Evolutionary conservation across 805 yeast species (phyloP), one percentile per base, ranked within the genome.

Genomic region (Candida koratica): DNA sequence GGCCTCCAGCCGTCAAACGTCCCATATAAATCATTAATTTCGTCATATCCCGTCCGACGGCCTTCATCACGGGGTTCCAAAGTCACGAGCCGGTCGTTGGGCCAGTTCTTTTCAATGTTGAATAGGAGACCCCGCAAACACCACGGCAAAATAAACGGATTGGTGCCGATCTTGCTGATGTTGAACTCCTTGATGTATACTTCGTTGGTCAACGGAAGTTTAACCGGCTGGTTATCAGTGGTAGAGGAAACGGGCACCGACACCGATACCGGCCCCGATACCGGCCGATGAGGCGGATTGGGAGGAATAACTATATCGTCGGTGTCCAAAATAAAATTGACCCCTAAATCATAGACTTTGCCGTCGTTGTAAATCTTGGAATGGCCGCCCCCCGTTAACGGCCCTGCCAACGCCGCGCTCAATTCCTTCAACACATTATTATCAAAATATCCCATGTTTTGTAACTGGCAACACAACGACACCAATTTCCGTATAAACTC

Each of bases 321-420:
- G 0, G 97, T 86, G 48, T 84, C 88, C 15, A 89, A 58, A 1
- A 85, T 75, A 53, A 84, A 81, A 41, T 79, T 72, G 27, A 89
- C 51, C 0, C 93, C 96, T 42, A 85, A 54, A 45, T 80, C 85
- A 54, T 90, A 90, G 1, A 93, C 97, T 38, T 79, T 75, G 4
- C 80, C 77, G 45, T 86, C 95, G 49, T 84, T 83, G 58, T 90
- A 90, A 17, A 93, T 79, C 44, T 75, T 81, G 0, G 97, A 88
- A 56, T 90, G 98, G 0, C 98, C 98, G 6, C 93, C 89, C 3
- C 97, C 96, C 0, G 96, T 90, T 36, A 93, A 64, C 1, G 96
- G 84, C 0, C 98, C 98, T 0, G 94, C 93, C 43, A 66, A 67
- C 26, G 66, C 60, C 2, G 71, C 73, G 37, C 96, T 85, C 28